Evolutionary conservation across 1,139 yeast species (phyloP).

Genomic region (Keqinozyma sinolaborantium): DNA sequence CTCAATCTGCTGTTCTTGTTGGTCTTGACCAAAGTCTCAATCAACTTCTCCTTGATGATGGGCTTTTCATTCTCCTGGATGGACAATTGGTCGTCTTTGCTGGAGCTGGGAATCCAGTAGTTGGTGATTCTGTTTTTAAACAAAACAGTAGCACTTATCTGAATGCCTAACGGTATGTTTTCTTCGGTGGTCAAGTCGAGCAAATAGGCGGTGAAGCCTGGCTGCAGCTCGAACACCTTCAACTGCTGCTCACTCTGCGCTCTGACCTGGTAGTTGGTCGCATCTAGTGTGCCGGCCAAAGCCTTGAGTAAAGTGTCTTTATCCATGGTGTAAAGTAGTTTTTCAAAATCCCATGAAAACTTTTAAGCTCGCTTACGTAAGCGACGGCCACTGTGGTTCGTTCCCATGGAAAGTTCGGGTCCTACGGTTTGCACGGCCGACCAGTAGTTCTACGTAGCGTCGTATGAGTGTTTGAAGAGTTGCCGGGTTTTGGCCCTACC

Average conservation of each 20-base stretch:
- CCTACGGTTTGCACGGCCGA: too few relatives aligned
- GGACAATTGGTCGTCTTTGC: conserved; percentile 21
- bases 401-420: too few relatives aligned
- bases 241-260: conserved; percentile 41
- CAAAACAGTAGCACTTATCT: conserved; percentile 62
- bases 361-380: too few relatives aligned
- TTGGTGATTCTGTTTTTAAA: conserved; percentile 61
- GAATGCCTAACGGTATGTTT: conserved; percentile 43
- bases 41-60: conserved; percentile 47
- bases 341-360: conserved; percentile 1
- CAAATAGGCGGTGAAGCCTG: conserved; percentile 58
- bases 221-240: conserved; percentile 38
- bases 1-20: conserved; percentile 31
- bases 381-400: too few relatives aligned
- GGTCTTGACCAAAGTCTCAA: conserved; percentile 40
- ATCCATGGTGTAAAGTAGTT: conserved; percentile 28
- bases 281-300: conserved; percentile 43
- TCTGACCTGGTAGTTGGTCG: conserved; percentile 30
- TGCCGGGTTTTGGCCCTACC: too few relatives aligned
- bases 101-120: conserved; percentile 53
- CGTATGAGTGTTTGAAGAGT: too few relatives aligned
- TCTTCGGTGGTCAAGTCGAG: conserved; percentile 51
- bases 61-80: conserved; percentile 50
- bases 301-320: conserved; percentile 37
- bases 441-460: too few relatives aligned